Evolutionary conservation across 495 filamentous ascomycete species (phyloP), one percentile per base, ranked within the genome.

Genomic region (Podospora sp.): DNA sequence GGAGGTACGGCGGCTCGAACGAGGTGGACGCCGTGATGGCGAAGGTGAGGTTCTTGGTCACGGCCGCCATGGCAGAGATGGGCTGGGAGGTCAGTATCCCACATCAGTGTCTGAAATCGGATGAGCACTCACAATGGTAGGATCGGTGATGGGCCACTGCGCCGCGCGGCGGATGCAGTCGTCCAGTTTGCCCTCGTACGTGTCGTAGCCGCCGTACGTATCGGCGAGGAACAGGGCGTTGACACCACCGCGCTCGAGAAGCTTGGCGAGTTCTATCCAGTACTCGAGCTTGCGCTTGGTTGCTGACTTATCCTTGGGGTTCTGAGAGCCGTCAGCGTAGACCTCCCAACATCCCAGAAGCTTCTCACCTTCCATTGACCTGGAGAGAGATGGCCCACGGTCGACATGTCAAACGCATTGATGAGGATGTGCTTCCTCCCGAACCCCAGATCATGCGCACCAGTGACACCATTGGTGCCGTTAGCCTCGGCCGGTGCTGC

Each of bases 211-310:
- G 9, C 86, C 87, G 63, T 86, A 87, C 0, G 84, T 86, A 69
- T 89, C 87, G 2, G 87, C 87, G 51, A 89, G 75, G 73, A 89
- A 89, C 49, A 89, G 65, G 12, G 83, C 84, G 60, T 87, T 86
- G 74, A 89, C 85, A 24, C 82, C 83, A 8, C 84, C 87, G 18
- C 80, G 76, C 57, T 89, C 87, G 3, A 88, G 78, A 0, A 88
- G 71, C 69, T 88, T 85, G 27, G 87, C 87, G 0, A 89, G 76
- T 14, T 88, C 81, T 22, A 86, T 80, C 84, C 85, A 89, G 69
- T 88, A 88, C 1, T 83, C 78, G 18, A 88, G 79, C 3, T 69
- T 83, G 24, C 83, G 80, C 66, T 88, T 88, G 6, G 81, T 85
- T 5, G 81, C 82, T 0, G 85, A 86, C 63, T 82, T 85, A 71